These are phyloP conservation scores for Pseudomicrostroma phylloplanum DNA, from an alignment of 1,284 basidiomycete species.

Conservation along the genomic window DNA sequence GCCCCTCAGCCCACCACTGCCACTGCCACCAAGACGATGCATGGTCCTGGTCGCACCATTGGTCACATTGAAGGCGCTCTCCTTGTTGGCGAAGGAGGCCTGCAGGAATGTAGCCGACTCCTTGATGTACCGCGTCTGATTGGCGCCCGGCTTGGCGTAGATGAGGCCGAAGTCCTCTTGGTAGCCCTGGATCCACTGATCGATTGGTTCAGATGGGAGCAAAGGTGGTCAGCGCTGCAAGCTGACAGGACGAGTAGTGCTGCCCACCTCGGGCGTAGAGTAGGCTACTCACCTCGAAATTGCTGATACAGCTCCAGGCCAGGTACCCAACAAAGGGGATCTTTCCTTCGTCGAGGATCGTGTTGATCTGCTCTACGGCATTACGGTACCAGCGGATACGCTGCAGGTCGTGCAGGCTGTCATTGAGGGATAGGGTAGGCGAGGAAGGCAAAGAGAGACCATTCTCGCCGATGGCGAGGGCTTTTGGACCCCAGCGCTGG, in stretches of 20 bases:
- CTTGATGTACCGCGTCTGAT: conserved; percentile 14
- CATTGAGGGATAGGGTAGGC: background rate
- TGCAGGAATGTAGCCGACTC: conserved; percentile 8
- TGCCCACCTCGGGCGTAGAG: too few relatives aligned
- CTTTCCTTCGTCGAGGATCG: conserved; percentile 10
- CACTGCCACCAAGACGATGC: too few relatives aligned
- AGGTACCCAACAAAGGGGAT: conserved; percentile 14
- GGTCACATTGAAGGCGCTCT: background rate
- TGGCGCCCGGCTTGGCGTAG: conserved; percentile 11
- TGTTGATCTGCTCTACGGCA: conserved; percentile 12
- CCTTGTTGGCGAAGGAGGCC: background rate
- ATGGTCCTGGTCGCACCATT: too few relatives aligned
- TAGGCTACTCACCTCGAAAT: conserved; percentile 10
- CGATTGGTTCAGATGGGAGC: too few relatives aligned
- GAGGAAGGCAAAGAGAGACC: conserved; percentile 9
- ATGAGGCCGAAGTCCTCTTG: conserved; percentile 16
- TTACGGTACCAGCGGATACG: conserved; percentile 17
- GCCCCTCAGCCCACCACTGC: too few relatives aligned
- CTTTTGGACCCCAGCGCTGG: conserved; percentile 11
- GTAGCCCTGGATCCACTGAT: conserved; percentile 9
- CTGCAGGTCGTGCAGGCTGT: conserved; percentile 14
- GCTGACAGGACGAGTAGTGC: too few relatives aligned
- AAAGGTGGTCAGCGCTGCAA: too few relatives aligned
- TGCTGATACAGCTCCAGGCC: conserved; percentile 16
- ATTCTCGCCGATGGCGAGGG: conserved; percentile 15